These are phyloP conservation scores for Comarum palustre DNA, from an alignment of 306 rosid genomes.

Conservation along the genomic window DNA sequence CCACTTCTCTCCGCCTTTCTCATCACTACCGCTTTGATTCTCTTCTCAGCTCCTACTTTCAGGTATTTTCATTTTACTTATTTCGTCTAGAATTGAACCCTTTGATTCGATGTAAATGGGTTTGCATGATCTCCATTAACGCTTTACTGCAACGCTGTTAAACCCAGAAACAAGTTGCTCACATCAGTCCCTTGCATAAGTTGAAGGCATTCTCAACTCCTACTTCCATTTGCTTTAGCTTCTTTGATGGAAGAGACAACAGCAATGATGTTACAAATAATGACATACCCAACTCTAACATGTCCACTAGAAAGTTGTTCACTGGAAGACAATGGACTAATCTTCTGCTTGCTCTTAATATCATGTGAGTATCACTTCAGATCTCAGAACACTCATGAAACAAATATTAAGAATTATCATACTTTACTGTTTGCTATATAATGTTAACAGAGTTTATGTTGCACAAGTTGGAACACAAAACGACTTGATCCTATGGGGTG, in stretches of 20 bases:
- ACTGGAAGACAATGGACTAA: slow-evolving; percentile 64
- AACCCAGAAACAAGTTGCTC: slow-evolving; percentile 47
- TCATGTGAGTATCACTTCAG: slow-evolving; percentile 56
- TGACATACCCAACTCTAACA: slow-evolving; percentile 38
- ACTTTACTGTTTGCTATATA: slow-evolving; percentile 7
- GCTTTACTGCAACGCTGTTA: not conserved
- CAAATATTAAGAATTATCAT: not conserved
- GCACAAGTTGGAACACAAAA: slow-evolving; percentile 73
- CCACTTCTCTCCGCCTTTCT: slow-evolving; percentile 52
- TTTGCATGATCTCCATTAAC: not conserved
- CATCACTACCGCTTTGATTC: slow-evolving; percentile 37
- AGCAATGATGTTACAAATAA: slow-evolving; percentile 38
- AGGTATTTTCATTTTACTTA: slow-evolving; percentile 35
- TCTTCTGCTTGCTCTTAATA: slow-evolving; percentile 72
- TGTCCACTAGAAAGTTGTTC: slow-evolving; percentile 36
- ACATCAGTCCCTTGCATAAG: slow-evolving; percentile 32
- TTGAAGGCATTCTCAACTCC: slow-evolving; percentile 38
- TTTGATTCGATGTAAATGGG: not conserved
- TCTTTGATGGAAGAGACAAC: slow-evolving; percentile 54
- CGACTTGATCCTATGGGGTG: slow-evolving; percentile 78
- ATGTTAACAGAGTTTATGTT: slow-evolving; percentile 50
- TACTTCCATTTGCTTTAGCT: slow-evolving; percentile 45
- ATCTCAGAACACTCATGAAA: slow-evolving; percentile 1
- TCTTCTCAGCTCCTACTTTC: slow-evolving; percentile 46
- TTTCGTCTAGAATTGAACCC: not conserved